A percentile compares a stretch with the other conserved stretches of the same genome.
phyloP scores from a whole-genome alignment of 2,329 filamentous ascomycete species.

The Fusarium sp. region DNA sequence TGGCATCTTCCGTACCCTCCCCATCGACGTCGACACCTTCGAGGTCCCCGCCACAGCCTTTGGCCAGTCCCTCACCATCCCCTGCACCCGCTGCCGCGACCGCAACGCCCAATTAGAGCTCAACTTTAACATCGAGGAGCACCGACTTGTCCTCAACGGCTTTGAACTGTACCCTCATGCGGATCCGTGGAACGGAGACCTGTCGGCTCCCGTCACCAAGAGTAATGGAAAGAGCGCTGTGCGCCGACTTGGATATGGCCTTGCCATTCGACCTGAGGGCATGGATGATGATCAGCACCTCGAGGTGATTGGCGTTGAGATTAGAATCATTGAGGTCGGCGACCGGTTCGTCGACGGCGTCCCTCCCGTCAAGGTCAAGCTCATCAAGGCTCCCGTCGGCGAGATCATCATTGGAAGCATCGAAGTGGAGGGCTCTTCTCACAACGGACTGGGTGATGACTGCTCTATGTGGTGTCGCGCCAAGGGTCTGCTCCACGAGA shows the following conservation, averaged over 20 bases:
- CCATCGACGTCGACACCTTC: constrained; percentile 52
- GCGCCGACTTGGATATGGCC: constrained; percentile 62
- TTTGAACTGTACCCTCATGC: constrained; percentile 70
- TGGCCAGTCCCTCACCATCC: constrained; percentile 59
- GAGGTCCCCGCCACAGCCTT: constrained; percentile 51
- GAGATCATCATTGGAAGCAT: constrained; percentile 67
- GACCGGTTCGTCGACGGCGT: constrained; percentile 66
- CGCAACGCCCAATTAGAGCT: constrained; percentile 62
- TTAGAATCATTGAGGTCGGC: constrained; percentile 72
- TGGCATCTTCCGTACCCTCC: constrained; percentile 57
- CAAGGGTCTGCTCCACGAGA: constrained; percentile 51
- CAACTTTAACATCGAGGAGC: constrained; percentile 64
- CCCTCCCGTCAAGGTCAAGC: constrained; percentile 68
- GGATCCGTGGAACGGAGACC: constrained; percentile 57
- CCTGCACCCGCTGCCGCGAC: constrained; percentile 67
- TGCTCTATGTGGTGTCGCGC: constrained; percentile 67
- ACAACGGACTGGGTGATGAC: constrained; percentile 16
- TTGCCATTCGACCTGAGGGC: constrained; percentile 58
- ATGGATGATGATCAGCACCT: constrained; percentile 64
- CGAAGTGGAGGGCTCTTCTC: constrained; percentile 50
- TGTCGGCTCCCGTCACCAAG: constrained; percentile 61
- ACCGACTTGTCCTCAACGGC: constrained; percentile 68
- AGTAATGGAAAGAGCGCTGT: constrained; percentile 52
- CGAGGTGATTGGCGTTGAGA: constrained; percentile 64
- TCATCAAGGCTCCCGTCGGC: constrained; percentile 69